Percentiles rank a stretch among this genome's conserved stretches.
Evolutionary conservation across 352 stramenopile genomes (phyloP).

Genomic region (Phytophthora uliginosa): DNA sequence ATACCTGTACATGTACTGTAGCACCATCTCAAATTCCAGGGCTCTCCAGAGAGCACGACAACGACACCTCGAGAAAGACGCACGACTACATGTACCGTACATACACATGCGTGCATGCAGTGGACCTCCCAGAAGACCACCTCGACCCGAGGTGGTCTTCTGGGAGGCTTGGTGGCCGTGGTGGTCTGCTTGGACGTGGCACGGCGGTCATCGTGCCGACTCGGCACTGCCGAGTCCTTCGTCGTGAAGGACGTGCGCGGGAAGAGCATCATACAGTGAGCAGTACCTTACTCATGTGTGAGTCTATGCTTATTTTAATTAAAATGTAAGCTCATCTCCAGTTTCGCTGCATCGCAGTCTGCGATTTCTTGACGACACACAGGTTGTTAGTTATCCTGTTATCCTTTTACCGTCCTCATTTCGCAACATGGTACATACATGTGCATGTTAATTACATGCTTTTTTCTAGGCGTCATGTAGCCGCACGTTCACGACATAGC

Average conservation of each 20-base stretch:
- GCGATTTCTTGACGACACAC: too few relatives aligned
- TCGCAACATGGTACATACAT: too few relatives aligned
- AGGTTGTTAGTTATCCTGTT: too few relatives aligned
- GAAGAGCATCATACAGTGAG: neutral
- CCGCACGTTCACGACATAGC: too few relatives aligned
- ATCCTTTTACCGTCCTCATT: too few relatives aligned
- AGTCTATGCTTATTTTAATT: neutral
- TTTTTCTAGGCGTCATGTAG: too few relatives aligned
- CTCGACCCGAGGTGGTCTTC: neutral
- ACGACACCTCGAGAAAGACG: slow-evolving; percentile 11
- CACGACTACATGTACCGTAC: neutral
- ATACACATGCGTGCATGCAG: neutral
- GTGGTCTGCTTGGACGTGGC: neutral
- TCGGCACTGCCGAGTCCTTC: neutral
- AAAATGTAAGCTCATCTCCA: too few relatives aligned
- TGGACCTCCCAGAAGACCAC: neutral
- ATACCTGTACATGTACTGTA: neutral
- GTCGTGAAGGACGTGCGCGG: neutral
- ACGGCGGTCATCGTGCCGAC: neutral
- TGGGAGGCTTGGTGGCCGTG: neutral
- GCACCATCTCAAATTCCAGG: neutral
- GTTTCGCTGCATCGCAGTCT: too few relatives aligned
- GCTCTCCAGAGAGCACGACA: neutral
- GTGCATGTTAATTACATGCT: too few relatives aligned
- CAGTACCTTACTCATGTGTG: neutral